phyloP scores from a whole-genome alignment of 305 asterid species.

The Coffea humblotiana region DNA sequence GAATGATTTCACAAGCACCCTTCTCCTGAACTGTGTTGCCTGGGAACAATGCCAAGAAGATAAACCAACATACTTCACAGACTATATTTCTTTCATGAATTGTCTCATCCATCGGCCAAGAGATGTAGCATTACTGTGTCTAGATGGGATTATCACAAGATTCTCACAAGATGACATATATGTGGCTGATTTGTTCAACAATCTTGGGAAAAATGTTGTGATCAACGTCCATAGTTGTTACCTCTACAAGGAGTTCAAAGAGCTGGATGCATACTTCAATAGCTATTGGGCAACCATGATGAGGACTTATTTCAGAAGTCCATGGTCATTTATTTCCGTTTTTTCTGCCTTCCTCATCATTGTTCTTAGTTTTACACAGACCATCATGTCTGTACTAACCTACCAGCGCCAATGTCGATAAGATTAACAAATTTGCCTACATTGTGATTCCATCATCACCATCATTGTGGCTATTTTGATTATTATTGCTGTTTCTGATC shows the following conservation, averaged over 20 bases:
- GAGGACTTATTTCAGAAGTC: constrained; percentile 6
- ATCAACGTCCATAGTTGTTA: not conserved
- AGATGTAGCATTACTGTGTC: not conserved
- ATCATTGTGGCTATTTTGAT: too few relatives aligned
- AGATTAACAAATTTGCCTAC: not conserved
- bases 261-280: not conserved
- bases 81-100: constrained; percentile 2
- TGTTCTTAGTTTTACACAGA: not conserved
- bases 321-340: constrained; percentile 8
- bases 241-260: not conserved
- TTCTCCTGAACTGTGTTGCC: not conserved
- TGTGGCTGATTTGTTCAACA: not conserved
- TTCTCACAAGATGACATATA: not conserved
- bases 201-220: not conserved
- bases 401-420: not conserved
- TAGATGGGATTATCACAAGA: not conserved
- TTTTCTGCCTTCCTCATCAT: not conserved
- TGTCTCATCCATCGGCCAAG: not conserved
- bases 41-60: constrained; percentile 1
- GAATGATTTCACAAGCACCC: constrained; percentile 1
- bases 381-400: not conserved
- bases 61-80: not conserved
- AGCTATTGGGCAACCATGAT: constrained; percentile 13
- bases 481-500: too few relatives aligned
- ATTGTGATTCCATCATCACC: not conserved